Evolutionary conservation across 306 rosid species (phyloP).

Genomic region (Oemleria cerasiformis): DNA sequence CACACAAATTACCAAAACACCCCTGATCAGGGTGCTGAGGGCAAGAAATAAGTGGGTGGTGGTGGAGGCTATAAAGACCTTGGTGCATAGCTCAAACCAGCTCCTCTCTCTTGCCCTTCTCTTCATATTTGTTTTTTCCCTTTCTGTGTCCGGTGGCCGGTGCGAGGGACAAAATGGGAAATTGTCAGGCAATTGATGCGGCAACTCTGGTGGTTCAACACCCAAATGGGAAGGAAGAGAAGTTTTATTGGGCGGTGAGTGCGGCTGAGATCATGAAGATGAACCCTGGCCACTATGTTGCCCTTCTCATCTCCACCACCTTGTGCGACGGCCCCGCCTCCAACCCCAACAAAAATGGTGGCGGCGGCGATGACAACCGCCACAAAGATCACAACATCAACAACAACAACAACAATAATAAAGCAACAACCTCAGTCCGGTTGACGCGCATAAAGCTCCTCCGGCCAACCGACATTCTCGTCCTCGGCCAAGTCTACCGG

Average conservation of each 20-base stretch:
- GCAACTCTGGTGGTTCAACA: constrained; percentile 85
- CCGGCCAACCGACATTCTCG: constrained; percentile 81
- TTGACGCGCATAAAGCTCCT: constrained; percentile 92
- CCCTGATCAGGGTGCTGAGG: neutral
- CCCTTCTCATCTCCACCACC: constrained; percentile 88
- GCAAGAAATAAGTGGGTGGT: constrained; percentile 8
- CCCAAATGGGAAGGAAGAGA: constrained; percentile 86
- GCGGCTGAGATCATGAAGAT: constrained; percentile 84
- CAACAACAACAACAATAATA: constrained; percentile 20
- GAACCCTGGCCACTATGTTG: constrained; percentile 93
- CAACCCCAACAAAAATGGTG: constrained; percentile 23
- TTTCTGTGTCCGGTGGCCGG: too few relatives aligned
- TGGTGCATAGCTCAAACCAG: constrained; percentile 9
- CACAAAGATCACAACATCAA: constrained; percentile 23
- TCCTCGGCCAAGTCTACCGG: constrained; percentile 92
- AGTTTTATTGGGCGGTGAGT: constrained; percentile 64
- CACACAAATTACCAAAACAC: constrained; percentile 13
- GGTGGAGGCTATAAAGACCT: constrained; percentile 28
- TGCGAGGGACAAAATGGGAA: constrained; percentile 58
- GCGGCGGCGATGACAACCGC: neutral
- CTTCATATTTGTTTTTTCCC: neutral
- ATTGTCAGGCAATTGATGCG: constrained; percentile 96
- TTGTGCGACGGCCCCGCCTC: constrained; percentile 35
- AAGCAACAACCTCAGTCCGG: constrained; percentile 48
- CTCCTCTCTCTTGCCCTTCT: neutral